phyloP scores from a whole-genome alignment of 306 rosid species.

The Acacia confusa region DNA sequence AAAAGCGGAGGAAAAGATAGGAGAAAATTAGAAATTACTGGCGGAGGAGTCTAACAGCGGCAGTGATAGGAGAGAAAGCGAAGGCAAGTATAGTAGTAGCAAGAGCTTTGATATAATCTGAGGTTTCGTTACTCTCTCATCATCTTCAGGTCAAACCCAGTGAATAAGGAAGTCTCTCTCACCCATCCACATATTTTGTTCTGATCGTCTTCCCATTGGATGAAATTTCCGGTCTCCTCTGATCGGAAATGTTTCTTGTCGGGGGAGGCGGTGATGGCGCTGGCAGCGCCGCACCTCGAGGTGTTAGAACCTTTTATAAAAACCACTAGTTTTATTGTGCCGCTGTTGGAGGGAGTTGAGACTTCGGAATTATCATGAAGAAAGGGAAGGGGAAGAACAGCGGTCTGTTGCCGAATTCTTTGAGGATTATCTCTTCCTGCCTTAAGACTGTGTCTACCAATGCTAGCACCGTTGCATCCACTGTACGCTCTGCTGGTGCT shows the following conservation, averaged over 20 bases:
- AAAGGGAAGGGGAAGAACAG: conserved; percentile 67
- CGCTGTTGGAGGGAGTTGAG: conserved; percentile 22
- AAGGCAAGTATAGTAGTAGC: background rate
- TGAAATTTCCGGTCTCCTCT: conserved; percentile 41
- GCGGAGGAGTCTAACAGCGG: background rate
- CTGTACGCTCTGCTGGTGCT: conserved; percentile 91
- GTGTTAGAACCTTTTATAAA: conserved; percentile 23
- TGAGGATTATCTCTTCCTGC: conserved; percentile 84
- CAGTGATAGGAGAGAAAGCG: conserved; percentile 13
- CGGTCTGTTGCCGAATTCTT: conserved; percentile 77
- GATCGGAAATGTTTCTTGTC: conserved; percentile 52
- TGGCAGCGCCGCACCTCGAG: background rate
- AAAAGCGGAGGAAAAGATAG: no score
- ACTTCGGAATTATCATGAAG: conserved; percentile 40
- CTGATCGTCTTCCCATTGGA: conserved; percentile 31
- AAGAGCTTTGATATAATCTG: conserved; percentile 21
- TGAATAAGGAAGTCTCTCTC: background rate
- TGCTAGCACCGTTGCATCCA: conserved; percentile 77
- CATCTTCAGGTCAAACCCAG: conserved; percentile 33
- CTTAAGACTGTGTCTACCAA: conserved; percentile 81
- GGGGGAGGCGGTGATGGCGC: background rate
- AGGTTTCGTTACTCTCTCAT: background rate
- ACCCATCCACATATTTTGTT: background rate
- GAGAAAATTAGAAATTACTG: background rate
- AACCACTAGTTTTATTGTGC: conserved; percentile 21